Percentiles rank a stretch among this genome's conserved stretches.
phyloP scores from a whole-genome alignment of 2,329 filamentous ascomycete species.

The Fusarium anguioides region DNA sequence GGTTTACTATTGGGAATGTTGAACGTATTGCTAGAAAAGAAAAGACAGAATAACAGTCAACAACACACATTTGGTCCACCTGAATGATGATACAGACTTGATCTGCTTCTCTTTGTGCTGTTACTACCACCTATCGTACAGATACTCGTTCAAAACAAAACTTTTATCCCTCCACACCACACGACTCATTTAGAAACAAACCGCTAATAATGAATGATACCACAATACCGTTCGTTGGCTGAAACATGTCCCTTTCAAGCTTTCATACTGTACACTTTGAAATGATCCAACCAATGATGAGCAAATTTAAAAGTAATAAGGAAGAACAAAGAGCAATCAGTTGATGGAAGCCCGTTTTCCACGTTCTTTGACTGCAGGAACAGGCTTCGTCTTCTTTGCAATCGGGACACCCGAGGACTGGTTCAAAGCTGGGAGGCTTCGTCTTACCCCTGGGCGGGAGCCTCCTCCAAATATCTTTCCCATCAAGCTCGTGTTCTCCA shows the following conservation, averaged over 20 bases:
- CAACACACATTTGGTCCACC: not conserved
- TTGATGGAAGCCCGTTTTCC: slow-evolving; percentile 35
- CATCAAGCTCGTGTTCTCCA: slow-evolving; percentile 47
- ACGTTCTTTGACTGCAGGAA: not conserved
- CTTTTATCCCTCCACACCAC: not conserved
- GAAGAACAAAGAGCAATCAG: slow-evolving; percentile 4
- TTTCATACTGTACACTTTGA: not conserved
- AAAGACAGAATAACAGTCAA: not conserved
- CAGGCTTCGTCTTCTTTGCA: slow-evolving; percentile 15
- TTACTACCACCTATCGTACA: not conserved
- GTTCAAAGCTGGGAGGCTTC: slow-evolving; percentile 32
- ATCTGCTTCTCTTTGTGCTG: too few species aligned
- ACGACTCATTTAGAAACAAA: slow-evolving; percentile 11
- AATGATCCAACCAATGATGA: slow-evolving; percentile 1
- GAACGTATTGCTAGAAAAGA: not conserved
- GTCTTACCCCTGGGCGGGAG: slow-evolving; percentile 34
- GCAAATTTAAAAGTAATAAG: not conserved
- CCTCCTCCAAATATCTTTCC: slow-evolving; percentile 45
- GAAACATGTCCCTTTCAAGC: slow-evolving; percentile 9
- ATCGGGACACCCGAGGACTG: slow-evolving; percentile 11
- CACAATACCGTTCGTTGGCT: slow-evolving; percentile 9
- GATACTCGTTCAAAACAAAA: not conserved
- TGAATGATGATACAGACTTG: not conserved
- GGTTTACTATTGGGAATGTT: not conserved
- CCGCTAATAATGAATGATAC: not conserved